phyloP scores from a whole-genome alignment of 2,329 filamentous ascomycete genomes.

The Rosellinia necatrix region DNA sequence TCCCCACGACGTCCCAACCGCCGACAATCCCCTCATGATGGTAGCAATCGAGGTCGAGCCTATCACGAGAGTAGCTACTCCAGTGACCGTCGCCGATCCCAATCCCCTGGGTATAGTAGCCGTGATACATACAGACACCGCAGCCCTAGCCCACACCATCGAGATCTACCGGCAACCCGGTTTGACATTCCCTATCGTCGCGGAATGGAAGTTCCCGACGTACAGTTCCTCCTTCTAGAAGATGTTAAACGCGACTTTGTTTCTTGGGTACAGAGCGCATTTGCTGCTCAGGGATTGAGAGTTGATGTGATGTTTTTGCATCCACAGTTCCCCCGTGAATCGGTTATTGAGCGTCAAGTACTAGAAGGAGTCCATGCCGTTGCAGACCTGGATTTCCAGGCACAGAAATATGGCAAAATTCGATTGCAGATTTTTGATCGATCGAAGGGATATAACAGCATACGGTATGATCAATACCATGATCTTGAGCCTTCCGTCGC shows the following conservation, averaged over 20 bases:
- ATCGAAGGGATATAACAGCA: conserved; percentile 71
- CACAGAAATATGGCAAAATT: conserved; percentile 74
- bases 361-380: conserved; percentile 88
- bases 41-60: conserved; percentile 42
- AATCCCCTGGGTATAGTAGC: conserved; percentile 61
- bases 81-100: conserved; percentile 65
- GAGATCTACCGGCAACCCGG: conserved; percentile 56
- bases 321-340: conserved; percentile 74
- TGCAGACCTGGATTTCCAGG: conserved; percentile 71
- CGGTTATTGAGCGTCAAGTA: conserved; percentile 83
- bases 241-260: conserved; percentile 81
- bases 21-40: conserved; percentile 42
- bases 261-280: conserved; percentile 77
- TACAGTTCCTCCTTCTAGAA: conserved; percentile 83
- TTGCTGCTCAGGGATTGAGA: conserved; percentile 71
- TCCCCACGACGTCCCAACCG: conserved; percentile 40
- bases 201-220: conserved; percentile 79
- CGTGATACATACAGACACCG: conserved; percentile 65
- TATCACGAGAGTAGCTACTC: conserved; percentile 45
- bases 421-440: conserved; percentile 86
- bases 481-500: conserved; percentile 79
- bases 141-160: conserved; percentile 68
- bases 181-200: conserved; percentile 75
- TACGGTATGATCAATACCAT: conserved; percentile 86
- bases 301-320: conserved; percentile 81